These are phyloP conservation scores for Chlorella ohadii DNA, from an alignment of 139 green algal genomes.

Conservation along the genomic window DNA sequence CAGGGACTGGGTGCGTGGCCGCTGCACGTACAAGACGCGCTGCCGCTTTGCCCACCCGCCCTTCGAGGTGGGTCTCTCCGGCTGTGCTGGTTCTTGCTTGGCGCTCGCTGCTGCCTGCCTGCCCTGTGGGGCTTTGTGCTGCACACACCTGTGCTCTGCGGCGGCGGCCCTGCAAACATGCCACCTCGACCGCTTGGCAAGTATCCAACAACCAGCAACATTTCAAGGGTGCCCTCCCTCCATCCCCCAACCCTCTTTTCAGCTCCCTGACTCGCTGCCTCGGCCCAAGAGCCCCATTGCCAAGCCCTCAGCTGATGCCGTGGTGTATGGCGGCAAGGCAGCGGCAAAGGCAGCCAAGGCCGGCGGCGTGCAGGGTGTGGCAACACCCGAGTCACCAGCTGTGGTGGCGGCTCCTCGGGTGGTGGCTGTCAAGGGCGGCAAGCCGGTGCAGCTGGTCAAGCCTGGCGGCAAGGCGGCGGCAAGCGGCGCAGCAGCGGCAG, in stretches of 20 bases:
- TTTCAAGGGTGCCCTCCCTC: too few species aligned
- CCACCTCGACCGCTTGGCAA: too few species aligned
- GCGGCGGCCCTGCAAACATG: too few species aligned
- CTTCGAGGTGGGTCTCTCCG: slow-evolving; percentile 29
- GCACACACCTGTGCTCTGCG: too few species aligned
- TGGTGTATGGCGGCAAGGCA: slow-evolving; percentile 12
- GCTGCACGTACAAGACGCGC: slow-evolving; percentile 53
- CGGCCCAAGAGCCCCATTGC: slow-evolving; percentile 48
- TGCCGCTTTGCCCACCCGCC: slow-evolving; percentile 56
- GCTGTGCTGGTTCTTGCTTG: too few species aligned
- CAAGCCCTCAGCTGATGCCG: slow-evolving; percentile 37
- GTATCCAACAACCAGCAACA: too few species aligned
- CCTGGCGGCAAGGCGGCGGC: slow-evolving; percentile 6
- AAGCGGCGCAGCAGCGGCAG: neutral
- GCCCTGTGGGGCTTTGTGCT: too few species aligned
- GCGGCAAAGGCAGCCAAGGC: slow-evolving; percentile 20
- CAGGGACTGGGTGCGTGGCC: slow-evolving; percentile 58
- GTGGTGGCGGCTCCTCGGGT: neutral
- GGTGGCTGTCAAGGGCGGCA: slow-evolving; percentile 21
- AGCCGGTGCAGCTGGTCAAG: slow-evolving; percentile 29
- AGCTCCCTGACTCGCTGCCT: slow-evolving; percentile 45
- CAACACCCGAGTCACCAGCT: neutral
- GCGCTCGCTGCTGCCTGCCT: too few species aligned
- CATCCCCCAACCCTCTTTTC: neutral
- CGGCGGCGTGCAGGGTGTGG: neutral